Percentiles rank a stretch among this genome's conserved stretches.
These are phyloP conservation scores for Suillus alpinus DNA, from an alignment of 768 basidiomycete species.

Conservation along the genomic window DNA sequence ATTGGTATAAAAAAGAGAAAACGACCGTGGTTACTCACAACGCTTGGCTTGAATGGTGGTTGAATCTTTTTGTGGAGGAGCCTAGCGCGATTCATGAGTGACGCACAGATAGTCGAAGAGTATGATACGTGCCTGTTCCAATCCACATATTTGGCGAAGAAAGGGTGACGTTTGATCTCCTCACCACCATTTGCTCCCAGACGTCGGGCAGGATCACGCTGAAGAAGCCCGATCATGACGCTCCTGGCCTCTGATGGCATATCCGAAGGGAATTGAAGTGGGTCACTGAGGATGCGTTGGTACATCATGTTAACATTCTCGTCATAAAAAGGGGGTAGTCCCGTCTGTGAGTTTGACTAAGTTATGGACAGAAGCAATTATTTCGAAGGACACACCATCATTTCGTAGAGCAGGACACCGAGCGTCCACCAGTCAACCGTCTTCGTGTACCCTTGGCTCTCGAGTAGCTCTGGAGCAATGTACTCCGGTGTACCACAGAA, in stretches of 20 bases:
- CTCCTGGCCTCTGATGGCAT: constrained; percentile 85
- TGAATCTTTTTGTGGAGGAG: constrained; percentile 93
- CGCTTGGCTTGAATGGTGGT: constrained; percentile 96
- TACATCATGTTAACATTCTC: constrained; percentile 99
- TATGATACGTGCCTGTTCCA: constrained; percentile 65
- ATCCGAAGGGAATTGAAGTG: constrained; percentile 87
- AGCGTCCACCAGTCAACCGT: constrained; percentile 99
- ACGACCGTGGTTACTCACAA: constrained; percentile 49
- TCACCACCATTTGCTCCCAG: constrained; percentile 93
- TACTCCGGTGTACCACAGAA: constrained; percentile 99
- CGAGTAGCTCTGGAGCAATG: constrained; percentile 94
- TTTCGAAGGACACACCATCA: constrained; percentile 61
- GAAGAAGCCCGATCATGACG: constrained; percentile 84
- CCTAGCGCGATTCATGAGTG: constrained; percentile 31
- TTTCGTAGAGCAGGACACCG: constrained; percentile 94
- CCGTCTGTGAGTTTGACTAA: constrained; percentile 54
- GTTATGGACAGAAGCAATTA: background rate
- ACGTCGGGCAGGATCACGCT: constrained; percentile 82
- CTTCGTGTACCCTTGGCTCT: constrained; percentile 95
- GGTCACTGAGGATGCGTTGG: constrained; percentile 91
- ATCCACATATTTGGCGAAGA: constrained; percentile 92
- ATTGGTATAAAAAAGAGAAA: background rate
- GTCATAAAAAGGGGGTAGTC: constrained; percentile 97
- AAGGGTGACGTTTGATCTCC: constrained; percentile 93
- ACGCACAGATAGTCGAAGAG: background rate